Conservation (phyloP, 495 filamentous ascomycete species). For the Neohortaea acidophila region DNA sequence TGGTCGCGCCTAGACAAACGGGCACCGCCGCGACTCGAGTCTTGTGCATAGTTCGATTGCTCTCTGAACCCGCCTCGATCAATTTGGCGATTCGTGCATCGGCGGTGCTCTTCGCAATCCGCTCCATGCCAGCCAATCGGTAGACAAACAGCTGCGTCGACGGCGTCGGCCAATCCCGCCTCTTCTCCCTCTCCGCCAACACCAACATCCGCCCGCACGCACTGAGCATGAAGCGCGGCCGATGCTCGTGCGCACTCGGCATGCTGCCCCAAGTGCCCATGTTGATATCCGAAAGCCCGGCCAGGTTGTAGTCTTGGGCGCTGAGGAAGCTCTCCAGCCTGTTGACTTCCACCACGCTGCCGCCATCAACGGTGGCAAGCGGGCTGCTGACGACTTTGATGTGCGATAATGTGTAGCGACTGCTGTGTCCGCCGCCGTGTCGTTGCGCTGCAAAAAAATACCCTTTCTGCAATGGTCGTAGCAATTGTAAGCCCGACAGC, state of each 20-base stretch:
- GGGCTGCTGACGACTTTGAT: background rate
- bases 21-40: background rate
- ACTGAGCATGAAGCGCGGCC: conserved; percentile 6
- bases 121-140: conserved; percentile 2
- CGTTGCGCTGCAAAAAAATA: conserved; percentile 11
- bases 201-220: conserved; percentile 5
- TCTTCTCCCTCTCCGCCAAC: conserved; percentile 12
- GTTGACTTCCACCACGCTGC: conserved; percentile 2
- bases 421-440: conserved; percentile 5
- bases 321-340: conserved; percentile 11
- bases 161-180: conserved; percentile 3
- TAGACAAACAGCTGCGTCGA: conserved; percentile 9
- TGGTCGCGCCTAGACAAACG: background rate
- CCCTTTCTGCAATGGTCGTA: conserved; percentile 6
- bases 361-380: conserved; percentile 1
- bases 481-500: conserved; percentile 12
- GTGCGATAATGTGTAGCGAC: conserved; percentile 12
- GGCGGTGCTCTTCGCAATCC: background rate
- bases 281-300: background rate
- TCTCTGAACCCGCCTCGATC: background rate
- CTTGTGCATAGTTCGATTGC: background rate
- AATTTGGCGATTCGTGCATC: background rate
- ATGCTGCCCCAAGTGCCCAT: conserved; percentile 10
- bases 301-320: conserved; percentile 7
- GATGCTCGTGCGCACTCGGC: conserved; percentile 14